Conservation (phyloP, 805 yeast genomes). For the Metschnikowia orientalis region DNA sequence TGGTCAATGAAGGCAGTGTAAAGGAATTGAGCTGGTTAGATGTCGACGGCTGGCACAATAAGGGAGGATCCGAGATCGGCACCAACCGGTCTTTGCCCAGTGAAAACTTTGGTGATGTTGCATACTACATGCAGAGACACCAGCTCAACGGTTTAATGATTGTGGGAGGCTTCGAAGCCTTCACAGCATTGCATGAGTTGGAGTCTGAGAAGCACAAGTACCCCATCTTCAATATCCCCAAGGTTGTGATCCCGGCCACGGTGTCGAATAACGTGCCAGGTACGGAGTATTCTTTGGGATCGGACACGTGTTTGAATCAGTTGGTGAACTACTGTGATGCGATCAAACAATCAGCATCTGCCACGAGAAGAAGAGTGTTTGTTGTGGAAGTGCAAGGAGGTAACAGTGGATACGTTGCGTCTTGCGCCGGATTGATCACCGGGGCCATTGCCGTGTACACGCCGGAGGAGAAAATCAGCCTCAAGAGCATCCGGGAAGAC, state of each 20-base stretch:
- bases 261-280: conserved; percentile 99
- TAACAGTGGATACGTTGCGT: conserved; percentile 88
- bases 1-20: conserved; percentile 59
- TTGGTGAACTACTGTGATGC: conserved; percentile 92
- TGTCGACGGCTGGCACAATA: conserved; percentile 66
- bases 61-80: conserved; percentile 81
- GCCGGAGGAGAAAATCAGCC: conserved; percentile 80
- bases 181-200: conserved; percentile 74
- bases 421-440: conserved; percentile 74
- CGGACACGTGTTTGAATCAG: conserved; percentile 92
- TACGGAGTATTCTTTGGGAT: conserved; percentile 90
- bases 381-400: conserved; percentile 99
- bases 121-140: conserved; percentile 88
- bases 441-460: conserved; percentile 91
- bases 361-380: conserved; percentile 89
- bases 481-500: conserved; percentile 18
- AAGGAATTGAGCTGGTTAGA: conserved; percentile 61
- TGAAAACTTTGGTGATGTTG: conserved; percentile 67
- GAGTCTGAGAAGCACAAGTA: conserved; percentile 70
- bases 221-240: conserved; percentile 92
- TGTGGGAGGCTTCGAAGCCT: conserved; percentile 98
- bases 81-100: conserved; percentile 53
- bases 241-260: conserved; percentile 91
- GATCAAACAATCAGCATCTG: conserved; percentile 90
- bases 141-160: conserved; percentile 83